These are phyloP conservation scores for Candida sp. DNA, from an alignment of 1,139 yeast genomes.

Conservation along the genomic window DNA sequence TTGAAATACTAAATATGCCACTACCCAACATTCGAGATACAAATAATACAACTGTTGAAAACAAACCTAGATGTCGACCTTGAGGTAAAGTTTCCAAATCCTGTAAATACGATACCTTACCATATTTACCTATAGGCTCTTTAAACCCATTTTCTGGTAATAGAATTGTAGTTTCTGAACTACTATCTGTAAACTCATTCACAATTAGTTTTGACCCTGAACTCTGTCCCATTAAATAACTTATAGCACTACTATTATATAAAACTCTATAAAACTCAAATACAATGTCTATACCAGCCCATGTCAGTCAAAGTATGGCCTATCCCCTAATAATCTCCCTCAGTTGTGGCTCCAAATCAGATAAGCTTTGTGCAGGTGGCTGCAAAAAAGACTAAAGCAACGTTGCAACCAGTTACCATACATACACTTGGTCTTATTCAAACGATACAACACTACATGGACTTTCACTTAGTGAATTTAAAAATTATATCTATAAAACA, in stretches of 20 bases:
- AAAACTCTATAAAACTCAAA: not conserved
- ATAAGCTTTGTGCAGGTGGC: not conserved
- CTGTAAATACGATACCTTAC: slow-evolving; percentile 14
- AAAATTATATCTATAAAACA: not conserved
- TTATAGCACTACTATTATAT: too few relatives aligned
- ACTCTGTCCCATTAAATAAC: not conserved
- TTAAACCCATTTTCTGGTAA: not conserved
- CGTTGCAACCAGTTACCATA: not conserved
- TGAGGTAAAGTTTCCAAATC: slow-evolving; percentile 61
- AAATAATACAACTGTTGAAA: slow-evolving; percentile 60
- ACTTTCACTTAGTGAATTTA: not conserved
- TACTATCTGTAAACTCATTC: not conserved
- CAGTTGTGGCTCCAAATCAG: not conserved
- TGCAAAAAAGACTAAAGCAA: not conserved
- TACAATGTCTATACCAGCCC: not conserved
- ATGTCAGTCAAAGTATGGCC: not conserved
- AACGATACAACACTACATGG: too few relatives aligned
- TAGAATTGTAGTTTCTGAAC: not conserved
- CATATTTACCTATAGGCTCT: slow-evolving; percentile 1
- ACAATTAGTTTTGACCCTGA: not conserved
- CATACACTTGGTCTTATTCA: too few relatives aligned
- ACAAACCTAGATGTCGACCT: slow-evolving; percentile 70
- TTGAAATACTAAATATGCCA: slow-evolving; percentile 72
- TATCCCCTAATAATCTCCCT: not conserved
- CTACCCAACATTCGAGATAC: slow-evolving; percentile 73